Percentiles rank a stretch among this genome's conserved stretches.
These are phyloP conservation scores for Trichoderma asperelloides DNA, from an alignment of 495 filamentous ascomycete genomes.

Conservation along the genomic window DNA sequence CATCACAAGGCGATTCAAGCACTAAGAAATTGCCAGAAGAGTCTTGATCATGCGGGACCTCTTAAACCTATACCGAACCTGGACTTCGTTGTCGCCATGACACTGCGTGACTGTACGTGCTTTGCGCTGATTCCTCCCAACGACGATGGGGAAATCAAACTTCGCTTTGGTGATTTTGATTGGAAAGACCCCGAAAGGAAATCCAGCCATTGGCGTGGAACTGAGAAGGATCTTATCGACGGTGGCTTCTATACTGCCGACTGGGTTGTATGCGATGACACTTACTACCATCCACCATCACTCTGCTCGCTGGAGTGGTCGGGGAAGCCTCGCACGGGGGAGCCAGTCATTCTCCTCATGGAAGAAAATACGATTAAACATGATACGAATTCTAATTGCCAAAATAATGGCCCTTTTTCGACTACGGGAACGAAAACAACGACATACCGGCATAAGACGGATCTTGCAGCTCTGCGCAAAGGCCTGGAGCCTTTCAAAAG, in stretches of 20 bases:
- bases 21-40: slow-evolving; percentile 40
- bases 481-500: slow-evolving; percentile 1
- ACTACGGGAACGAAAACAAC: not conserved
- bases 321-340: not conserved
- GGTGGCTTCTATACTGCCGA: slow-evolving; percentile 63
- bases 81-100: slow-evolving; percentile 60
- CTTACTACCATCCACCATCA: slow-evolving; percentile 4
- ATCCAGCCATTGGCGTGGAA: slow-evolving; percentile 58
- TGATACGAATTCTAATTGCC: not conserved
- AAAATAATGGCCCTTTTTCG: not conserved
- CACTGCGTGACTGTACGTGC: slow-evolving; percentile 77
- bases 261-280: not conserved
- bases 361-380: not conserved
- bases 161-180: slow-evolving; percentile 79
- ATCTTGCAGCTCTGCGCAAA: not conserved
- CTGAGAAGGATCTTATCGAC: slow-evolving; percentile 53
- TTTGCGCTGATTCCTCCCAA: slow-evolving; percentile 36
- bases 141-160: slow-evolving; percentile 43
- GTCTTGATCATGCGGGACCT: slow-evolving; percentile 40
- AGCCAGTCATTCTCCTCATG: not conserved
- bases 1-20: slow-evolving; percentile 24
- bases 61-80: slow-evolving; percentile 16
- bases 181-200: slow-evolving; percentile 70
- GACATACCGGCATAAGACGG: not conserved
- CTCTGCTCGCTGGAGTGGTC: slow-evolving; percentile 7